These are phyloP conservation scores for Butyriboletus appendiculatus DNA, from an alignment of 1,284 basidiomycete species.

Conservation along the genomic window DNA sequence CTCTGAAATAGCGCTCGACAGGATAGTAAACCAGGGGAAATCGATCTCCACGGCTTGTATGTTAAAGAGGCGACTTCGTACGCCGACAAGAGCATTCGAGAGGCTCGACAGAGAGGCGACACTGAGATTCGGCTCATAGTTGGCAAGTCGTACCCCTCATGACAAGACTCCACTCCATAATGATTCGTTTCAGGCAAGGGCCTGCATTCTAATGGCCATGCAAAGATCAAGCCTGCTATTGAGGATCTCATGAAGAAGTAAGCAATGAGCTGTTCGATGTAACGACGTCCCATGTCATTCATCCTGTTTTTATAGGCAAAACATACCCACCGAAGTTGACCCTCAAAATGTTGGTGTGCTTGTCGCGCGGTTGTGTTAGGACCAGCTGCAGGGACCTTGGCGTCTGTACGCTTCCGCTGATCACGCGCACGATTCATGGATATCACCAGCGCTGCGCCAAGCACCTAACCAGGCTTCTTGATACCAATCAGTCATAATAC, in stretches of 20 bases:
- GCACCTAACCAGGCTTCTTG: background rate
- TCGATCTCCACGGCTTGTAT: conserved; percentile 92
- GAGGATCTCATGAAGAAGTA: conserved; percentile 85
- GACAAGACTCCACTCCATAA: background rate
- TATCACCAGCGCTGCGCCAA: background rate
- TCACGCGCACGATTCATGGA: background rate
- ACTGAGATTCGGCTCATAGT: conserved; percentile 84
- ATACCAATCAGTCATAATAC: conserved; percentile 3
- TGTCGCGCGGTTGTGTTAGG: conserved; percentile 67
- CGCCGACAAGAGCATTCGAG: conserved; percentile 68
- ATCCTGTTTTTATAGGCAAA: conserved; percentile 15
- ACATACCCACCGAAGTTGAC: conserved; percentile 58
- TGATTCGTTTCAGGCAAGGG: conserved; percentile 62
- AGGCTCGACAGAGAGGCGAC: conserved; percentile 68
- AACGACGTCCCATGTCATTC: background rate
- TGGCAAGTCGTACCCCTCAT: conserved; percentile 47
- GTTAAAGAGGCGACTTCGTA: conserved; percentile 88
- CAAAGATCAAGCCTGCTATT: conserved; percentile 94
- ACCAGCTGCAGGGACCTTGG: background rate
- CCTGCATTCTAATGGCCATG: conserved; percentile 80
- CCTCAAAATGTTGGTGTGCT: conserved; percentile 85
- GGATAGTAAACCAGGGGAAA: conserved; percentile 71
- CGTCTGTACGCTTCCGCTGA: background rate
- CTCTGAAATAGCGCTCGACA: conserved; percentile 26
- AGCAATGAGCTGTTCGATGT: conserved; percentile 15